Conservation (phyloP, 2,329 filamentous ascomycete species). For the Elsinoe australis region DNA sequence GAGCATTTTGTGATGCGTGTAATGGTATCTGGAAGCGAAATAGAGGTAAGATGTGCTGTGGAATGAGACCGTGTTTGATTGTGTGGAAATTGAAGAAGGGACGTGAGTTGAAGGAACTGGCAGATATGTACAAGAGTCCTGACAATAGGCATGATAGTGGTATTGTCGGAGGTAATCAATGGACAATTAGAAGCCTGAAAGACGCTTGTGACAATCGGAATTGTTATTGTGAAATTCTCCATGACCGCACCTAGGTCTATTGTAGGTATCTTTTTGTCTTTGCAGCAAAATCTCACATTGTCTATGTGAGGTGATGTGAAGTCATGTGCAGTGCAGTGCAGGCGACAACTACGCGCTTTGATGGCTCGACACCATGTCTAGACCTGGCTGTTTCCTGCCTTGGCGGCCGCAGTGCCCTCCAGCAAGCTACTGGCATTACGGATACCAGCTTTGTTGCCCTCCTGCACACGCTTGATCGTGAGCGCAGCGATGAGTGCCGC, state of each 20-base stretch:
- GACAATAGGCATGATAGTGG: not conserved
- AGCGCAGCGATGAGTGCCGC: constrained; percentile 82
- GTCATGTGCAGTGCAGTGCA: too few species aligned
- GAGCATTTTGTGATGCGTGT: constrained; percentile 38
- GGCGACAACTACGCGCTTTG: too few species aligned
- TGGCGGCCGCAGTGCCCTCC: constrained; percentile 26
- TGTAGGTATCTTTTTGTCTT: constrained; percentile 5
- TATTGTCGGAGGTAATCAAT: constrained; percentile 11
- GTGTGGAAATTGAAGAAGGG: too few species aligned
- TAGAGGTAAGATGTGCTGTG: not conserved
- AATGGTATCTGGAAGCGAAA: too few species aligned
- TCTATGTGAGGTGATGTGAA: not conserved
- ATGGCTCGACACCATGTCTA: too few species aligned
- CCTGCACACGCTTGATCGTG: constrained; percentile 55
- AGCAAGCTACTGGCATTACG: constrained; percentile 43
- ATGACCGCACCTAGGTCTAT: constrained; percentile 12
- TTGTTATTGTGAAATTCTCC: not conserved
- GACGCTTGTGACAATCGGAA: not conserved
- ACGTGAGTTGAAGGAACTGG: not conserved
- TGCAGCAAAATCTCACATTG: not conserved
- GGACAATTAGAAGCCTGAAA: not conserved
- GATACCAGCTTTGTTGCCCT: constrained; percentile 53
- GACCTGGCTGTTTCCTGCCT: constrained; percentile 5
- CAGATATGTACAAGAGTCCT: not conserved
- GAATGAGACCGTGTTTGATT: too few species aligned